Evolutionary conservation across 345 rosid genomes (phyloP), one percentile per base, ranked within the genome.

Genomic region (Camelina sativa): DNA sequence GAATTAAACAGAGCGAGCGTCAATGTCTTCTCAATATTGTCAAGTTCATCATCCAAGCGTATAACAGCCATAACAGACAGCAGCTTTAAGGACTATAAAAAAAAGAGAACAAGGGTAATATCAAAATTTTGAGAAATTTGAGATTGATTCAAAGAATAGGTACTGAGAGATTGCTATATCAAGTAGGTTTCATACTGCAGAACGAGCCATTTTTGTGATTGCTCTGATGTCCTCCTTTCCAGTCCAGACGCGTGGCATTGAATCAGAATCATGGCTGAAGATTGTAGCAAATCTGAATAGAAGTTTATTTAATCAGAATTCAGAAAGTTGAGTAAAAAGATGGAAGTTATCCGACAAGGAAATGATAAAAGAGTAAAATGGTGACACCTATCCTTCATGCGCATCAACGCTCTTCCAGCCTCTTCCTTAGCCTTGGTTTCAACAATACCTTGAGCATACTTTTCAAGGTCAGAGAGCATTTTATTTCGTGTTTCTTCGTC

Each of bases 191-290:
- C 91, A 67, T 91, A 96, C 99, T 3, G 89, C 86, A 56, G 91
- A 87, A 72, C 97, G 95, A 80, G 98, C 97, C 75, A 83, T 73
- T 84, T 88, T 92, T 22, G 97, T 96, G 67, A 96, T 96, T 40
- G 93, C 91, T 76, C 95, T 86, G 82, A 96, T 89, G 76, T 96
- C 98, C 85, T 96, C 99, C 43, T 91, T 96, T 79, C 99, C 98
- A 5, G 91, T 92, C 99, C 99, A 96, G 71, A 96, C 84, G 50
- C 99, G 93, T 11, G 99, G 96, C 95, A 96, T 91, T 67, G 99
- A 96, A 72, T 96, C 99, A 69, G 96, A 75, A 83, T 92, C 99
- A 76, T 87, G 97, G 84, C 94, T 88, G 62, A 96, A 92, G 74
- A 96, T 79, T 73, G 80, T 85, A 54, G 98, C 74, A 85, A 96